phyloP scores from a whole-genome alignment of 257 asterid genomes.

The Solanum boliviense region DNA sequence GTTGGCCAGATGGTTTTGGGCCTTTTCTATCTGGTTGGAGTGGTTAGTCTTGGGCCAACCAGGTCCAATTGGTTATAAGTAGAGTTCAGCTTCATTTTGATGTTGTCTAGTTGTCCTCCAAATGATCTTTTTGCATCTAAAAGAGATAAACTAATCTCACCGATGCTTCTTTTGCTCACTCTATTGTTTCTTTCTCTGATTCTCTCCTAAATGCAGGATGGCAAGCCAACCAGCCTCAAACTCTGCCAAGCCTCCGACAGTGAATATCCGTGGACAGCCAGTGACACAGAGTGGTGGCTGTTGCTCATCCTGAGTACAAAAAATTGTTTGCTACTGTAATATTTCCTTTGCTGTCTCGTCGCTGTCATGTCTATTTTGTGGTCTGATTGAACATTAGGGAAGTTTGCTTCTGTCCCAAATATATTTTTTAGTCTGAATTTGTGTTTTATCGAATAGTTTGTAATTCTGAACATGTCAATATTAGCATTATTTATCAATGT shows the following conservation, averaged over 20 bases:
- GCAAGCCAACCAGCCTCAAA: not conserved
- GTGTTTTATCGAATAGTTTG: not conserved
- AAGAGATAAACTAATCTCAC: not conserved
- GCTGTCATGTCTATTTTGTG: not conserved
- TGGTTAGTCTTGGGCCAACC: not conserved
- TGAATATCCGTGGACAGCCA: constrained; percentile 3
- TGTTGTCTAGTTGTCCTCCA: too few species aligned
- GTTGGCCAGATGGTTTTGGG: not conserved
- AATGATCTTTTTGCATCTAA: not conserved
- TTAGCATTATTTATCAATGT: not conserved
- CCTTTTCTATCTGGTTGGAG: not conserved
- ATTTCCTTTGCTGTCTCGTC: not conserved
- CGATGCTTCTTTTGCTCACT: not conserved
- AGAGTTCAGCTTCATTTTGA: not conserved
- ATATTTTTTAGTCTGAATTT: not conserved
- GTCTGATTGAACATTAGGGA: not conserved
- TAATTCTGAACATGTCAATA: not conserved
- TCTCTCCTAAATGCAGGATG: not conserved
- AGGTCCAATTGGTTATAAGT: not conserved
- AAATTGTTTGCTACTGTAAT: not conserved
- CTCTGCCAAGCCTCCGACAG: not conserved
- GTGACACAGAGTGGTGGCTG: constrained; percentile 4
- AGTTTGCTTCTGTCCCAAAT: not conserved
- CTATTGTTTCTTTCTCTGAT: not conserved
- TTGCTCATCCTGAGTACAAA: not conserved